Base-by-base conservation (phyloP, 2,329 filamentous ascomycete genomes). In the Scopulariopsis brevicaulis region DNA sequence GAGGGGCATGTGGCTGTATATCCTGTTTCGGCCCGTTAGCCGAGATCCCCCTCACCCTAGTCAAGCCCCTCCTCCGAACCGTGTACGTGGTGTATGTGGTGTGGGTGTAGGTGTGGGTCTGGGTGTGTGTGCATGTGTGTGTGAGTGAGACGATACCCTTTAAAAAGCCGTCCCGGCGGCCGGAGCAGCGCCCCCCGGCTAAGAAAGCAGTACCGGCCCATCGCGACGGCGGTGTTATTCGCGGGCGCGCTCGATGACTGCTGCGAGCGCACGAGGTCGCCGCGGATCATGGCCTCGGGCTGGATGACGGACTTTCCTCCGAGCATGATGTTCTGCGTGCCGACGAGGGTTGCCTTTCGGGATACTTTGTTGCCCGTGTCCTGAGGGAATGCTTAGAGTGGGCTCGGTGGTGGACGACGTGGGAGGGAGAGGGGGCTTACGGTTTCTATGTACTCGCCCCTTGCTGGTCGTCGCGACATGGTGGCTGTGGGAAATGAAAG, bases 341-440 rank as follows among this genome's bases (percentile, higher is more conserved):
- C 94, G 67, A 96, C 89, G 65, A 99, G 90, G 69, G 87, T 86
- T 61, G 90, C 89, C 64, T 90, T 90, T 64, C 94, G 90, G 46
- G 92, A 93, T 66, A 99, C 94, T 76, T 97, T 97, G 81, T 99
- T 99, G 64, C 94, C 94, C 2, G 92, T 96, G 74, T 97, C 93
- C 92, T 96, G 64, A 57, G 37, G 28, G 52, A 40, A 43, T 54
- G 14, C 54, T 57, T 59, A 60, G 60, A 56, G 56, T 28, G 48
- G 57, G 7, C 24, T 18, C 24, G 22, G 25, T 52, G 7, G 51
- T 54, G 18, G 53, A 28, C 7, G 8, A 1, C 2, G 48, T 32
- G 37, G 43, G 46, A 54, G 3, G 32, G 25, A 18, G 20, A 40
- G 4, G 0, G 1, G 12, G 34, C 81, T 66, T 80, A 96, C 92